phyloP scores from a whole-genome alignment of 2,329 filamentous ascomycete species.

The Beauveria asiatica region DNA sequence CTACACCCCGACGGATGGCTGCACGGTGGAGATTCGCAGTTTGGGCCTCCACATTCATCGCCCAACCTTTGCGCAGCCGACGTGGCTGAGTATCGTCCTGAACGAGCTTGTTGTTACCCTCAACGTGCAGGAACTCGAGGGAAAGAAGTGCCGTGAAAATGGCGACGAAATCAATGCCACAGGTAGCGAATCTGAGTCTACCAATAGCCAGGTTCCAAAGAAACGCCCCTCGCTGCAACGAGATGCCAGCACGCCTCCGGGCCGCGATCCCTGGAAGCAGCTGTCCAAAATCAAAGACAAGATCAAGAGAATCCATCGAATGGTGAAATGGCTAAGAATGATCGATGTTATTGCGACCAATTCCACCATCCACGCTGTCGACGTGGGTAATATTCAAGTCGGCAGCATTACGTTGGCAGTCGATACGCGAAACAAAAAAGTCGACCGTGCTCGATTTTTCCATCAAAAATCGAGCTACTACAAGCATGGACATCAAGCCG shows the following conservation, averaged over 20 bases:
- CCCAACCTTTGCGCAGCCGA: slow-evolving; percentile 93
- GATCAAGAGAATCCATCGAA: slow-evolving; percentile 77
- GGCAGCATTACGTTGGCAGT: slow-evolving; percentile 79
- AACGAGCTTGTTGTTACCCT: slow-evolving; percentile 79
- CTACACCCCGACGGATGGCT: slow-evolving; percentile 80
- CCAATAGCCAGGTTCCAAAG: slow-evolving; percentile 4
- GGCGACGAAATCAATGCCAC: slow-evolving; percentile 21
- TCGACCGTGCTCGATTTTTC: slow-evolving; percentile 83
- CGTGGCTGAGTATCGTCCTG: slow-evolving; percentile 86
- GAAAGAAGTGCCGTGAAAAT: slow-evolving; percentile 29
- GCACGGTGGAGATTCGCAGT: slow-evolving; percentile 82
- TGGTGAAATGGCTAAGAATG: slow-evolving; percentile 80
- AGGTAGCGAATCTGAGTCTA: slow-evolving; percentile 10
- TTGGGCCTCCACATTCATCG: slow-evolving; percentile 83
- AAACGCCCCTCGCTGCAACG: slow-evolving; percentile 15
- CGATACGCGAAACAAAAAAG: slow-evolving; percentile 84
- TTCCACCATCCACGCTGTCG: slow-evolving; percentile 65
- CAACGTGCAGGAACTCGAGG: slow-evolving; percentile 60
- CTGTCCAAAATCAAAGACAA: slow-evolving; percentile 73
- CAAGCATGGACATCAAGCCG: slow-evolving; percentile 62
- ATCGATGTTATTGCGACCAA: slow-evolving; percentile 82
- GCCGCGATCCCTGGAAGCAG: slow-evolving; percentile 65
- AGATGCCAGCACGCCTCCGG: slow-evolving; percentile 19
- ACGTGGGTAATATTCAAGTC: slow-evolving; percentile 77
- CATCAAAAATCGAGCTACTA: slow-evolving; percentile 58